These are phyloP conservation scores for Polygonum maritimum DNA, from an alignment of 148 eudicot genomes.

Conservation along the genomic window DNA sequence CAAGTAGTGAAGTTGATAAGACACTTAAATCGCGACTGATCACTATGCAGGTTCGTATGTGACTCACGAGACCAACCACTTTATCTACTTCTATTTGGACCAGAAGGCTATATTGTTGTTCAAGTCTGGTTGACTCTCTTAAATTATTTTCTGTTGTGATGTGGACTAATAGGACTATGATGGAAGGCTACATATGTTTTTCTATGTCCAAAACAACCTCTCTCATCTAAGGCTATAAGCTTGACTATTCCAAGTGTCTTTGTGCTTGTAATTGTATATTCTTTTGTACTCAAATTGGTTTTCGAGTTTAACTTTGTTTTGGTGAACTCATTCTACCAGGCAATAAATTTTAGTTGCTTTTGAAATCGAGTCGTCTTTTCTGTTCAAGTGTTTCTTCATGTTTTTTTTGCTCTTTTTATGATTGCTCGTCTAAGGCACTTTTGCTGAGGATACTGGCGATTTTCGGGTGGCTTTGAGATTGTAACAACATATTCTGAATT, in stretches of 20 bases:
- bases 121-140: constrained; percentile 64
- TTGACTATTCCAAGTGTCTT: not conserved
- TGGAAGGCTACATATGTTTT: constrained; percentile 9
- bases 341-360: not conserved
- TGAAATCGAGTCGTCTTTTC: no score
- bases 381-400: not conserved
- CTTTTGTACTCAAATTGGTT: not conserved
- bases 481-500: no score
- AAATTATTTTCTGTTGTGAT: not conserved
- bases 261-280: constrained; percentile 10
- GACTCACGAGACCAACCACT: constrained; percentile 95
- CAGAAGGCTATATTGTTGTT: constrained; percentile 79
- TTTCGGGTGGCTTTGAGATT: no score
- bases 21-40: not conserved
- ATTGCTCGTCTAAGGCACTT: not conserved
- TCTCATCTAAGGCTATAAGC: not conserved
- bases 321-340: constrained; percentile 2
- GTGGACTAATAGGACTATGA: not conserved
- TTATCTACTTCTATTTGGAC: constrained; percentile 91
- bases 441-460: no score
- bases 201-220: not conserved
- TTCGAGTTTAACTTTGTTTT: not conserved
- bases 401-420: not conserved
- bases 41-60: constrained; percentile 69
- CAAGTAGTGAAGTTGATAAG: not conserved